phyloP scores from a whole-genome alignment of 208 protist genomes.

The Leishmania tropica region DNA sequence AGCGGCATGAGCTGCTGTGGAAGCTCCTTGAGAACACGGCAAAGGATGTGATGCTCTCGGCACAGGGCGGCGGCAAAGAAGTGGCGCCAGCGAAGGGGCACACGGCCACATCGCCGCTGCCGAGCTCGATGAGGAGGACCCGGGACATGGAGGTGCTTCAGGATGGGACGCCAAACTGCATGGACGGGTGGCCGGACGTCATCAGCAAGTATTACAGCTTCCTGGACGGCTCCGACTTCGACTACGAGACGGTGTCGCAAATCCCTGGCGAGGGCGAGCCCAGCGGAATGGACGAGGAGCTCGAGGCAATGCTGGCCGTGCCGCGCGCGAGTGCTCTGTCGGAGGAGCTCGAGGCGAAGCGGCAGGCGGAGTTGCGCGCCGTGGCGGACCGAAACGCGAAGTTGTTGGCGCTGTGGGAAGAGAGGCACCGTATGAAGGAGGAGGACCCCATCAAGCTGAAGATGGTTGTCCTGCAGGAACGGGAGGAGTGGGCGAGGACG shows the following conservation, averaged over 20 bases:
- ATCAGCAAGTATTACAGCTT: slow-evolving; percentile 15
- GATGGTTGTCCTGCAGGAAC: slow-evolving; percentile 13
- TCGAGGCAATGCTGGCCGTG: slow-evolving; percentile 6
- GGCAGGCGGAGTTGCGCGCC: not conserved
- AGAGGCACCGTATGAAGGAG: not conserved
- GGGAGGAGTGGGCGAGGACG: slow-evolving; percentile 4
- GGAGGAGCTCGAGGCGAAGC: not conserved
- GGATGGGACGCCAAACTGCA: slow-evolving; percentile 18
- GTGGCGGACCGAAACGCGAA: slow-evolving; percentile 2
- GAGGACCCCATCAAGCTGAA: not conserved
- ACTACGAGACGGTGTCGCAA: slow-evolving; percentile 9
- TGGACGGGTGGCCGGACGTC: slow-evolving; percentile 15
- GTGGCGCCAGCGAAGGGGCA: not conserved
- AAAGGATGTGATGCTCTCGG: not conserved
- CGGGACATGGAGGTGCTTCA: not conserved
- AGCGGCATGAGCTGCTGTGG: not conserved
- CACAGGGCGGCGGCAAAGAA: not conserved
- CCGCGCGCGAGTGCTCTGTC: not conserved
- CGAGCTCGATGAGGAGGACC: not conserved
- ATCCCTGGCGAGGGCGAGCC: slow-evolving; percentile 10
- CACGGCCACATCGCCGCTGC: not conserved
- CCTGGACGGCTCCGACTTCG: slow-evolving; percentile 1
- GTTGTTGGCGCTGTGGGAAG: not conserved
- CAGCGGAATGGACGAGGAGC: not conserved
- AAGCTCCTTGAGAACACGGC: not conserved